Evolutionary conservation across 352 stramenopile species (phyloP).

Genomic region (Saprolegnia parasitica): DNA sequence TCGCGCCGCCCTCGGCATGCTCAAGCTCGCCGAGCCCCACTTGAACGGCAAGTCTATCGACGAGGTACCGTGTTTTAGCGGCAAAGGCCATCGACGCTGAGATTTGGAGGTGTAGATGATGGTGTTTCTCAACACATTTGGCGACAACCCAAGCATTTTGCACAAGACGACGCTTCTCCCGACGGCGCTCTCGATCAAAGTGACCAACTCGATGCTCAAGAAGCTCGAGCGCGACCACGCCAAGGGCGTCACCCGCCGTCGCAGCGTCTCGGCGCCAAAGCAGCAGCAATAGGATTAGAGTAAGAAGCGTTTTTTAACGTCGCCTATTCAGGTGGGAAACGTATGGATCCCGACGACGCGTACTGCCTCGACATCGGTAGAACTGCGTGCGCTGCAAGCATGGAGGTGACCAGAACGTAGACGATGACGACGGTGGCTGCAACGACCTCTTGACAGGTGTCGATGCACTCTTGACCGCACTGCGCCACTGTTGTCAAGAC

Average conservation of each 20-base stretch:
- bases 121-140: conserved; percentile 84
- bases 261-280: conserved; percentile 13
- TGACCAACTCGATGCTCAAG: conserved; percentile 68
- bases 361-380: neutral
- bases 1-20: conserved; percentile 57
- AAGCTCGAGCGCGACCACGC: conserved; percentile 43
- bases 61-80: conserved; percentile 43
- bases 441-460: neutral
- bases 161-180: conserved; percentile 34
- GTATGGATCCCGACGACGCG: neutral
- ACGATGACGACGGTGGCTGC: no score
- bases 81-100: neutral
- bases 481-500: neutral
- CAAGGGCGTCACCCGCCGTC: conserved; percentile 5
- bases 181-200: conserved; percentile 59
- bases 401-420: no score
- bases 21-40: conserved; percentile 59
- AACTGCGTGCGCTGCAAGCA: no score
- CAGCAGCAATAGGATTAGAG: neutral
- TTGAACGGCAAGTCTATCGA: conserved; percentile 69
- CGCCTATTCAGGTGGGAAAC: neutral
- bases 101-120: conserved; percentile 30
- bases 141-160: conserved; percentile 20
- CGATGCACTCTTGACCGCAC: neutral
- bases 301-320: neutral